Base-by-base conservation (phyloP, 192 early-diverging fungal species). In the Linnemannia schmuckeri region DNA sequence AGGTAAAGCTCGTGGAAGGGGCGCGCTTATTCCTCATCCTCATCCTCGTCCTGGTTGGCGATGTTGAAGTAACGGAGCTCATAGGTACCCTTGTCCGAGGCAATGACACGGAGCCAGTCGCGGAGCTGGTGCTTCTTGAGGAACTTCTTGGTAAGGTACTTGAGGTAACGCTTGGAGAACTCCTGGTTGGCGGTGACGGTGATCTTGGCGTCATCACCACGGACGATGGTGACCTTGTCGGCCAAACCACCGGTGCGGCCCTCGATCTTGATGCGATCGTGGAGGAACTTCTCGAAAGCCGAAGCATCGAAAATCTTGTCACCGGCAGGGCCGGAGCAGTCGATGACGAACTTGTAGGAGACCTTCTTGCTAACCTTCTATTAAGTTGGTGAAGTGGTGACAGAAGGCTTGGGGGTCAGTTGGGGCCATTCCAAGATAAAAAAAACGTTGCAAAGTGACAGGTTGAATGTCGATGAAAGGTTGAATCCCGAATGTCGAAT, bases 121-220 rank as follows among this genome's bases (percentile, higher is more conserved):
- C 97, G 95, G 92, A 99, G 95, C 90, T 95, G 94, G 94, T 98
- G 92, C 96, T 99, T 98, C 97, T 99, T 99, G 92, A 99, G 93
- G 96, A 97, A 99, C 95, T 98, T 98, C 96, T 99, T 99, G 93
- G 98, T 97, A 75, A 99, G 95, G 96, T 99, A 99, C 96, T 99
- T 99, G 91, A 99, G 91, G 96, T 99, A 99, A 84, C 98, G 96
- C 96, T 99, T 99, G 89, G 98, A 95, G 92, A 99, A 96, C 76
- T 92, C 91, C 77, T 90, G 91, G 91, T 91, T 92, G 88, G 94
- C 91, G 83, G 93, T 92, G 83, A 97, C 94, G 79, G 96, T 94
- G 87, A 99, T 91, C 89, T 92, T 94, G 89, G 90, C 85, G 79
- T 94, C 93, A 72, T 88, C 88, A 55, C 76, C 88, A 88, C 96